A percentile compares a stretch with the other conserved stretches of the same genome.
These are phyloP conservation scores for Phialemoniopsis sp. DNA, from an alignment of 2,329 filamentous ascomycete species.

Conservation along the genomic window DNA sequence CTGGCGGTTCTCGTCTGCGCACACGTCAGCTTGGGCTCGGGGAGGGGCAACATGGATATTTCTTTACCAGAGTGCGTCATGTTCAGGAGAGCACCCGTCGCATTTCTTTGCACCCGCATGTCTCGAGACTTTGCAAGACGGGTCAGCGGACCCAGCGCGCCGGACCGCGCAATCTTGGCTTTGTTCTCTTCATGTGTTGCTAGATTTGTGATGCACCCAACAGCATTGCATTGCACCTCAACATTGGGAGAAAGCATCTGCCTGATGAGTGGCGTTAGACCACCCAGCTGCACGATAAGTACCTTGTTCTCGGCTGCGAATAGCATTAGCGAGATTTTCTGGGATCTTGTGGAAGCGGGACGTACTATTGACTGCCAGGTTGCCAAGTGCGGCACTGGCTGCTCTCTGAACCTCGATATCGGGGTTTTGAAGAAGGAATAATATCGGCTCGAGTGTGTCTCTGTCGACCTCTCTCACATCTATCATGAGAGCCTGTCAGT, in stretches of 20 bases:
- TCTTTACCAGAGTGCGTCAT: constrained; percentile 93
- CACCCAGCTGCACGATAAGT: constrained; percentile 87
- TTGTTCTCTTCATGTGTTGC: constrained; percentile 99
- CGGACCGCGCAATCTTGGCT: constrained; percentile 94
- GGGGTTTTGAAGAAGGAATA: constrained; percentile 89
- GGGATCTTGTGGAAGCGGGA: constrained; percentile 5
- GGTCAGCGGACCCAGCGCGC: constrained; percentile 86
- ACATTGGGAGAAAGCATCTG: constrained; percentile 99
- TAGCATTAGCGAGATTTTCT: constrained; percentile 32
- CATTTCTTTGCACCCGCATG: constrained; percentile 97
- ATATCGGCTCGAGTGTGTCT: constrained; percentile 91
- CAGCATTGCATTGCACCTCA: constrained; percentile 98
- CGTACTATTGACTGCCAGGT: constrained; percentile 94
- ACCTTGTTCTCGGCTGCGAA: constrained; percentile 93
- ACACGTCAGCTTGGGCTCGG: constrained; percentile 4
- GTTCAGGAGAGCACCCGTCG: constrained; percentile 91
- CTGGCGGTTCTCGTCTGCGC: constrained; percentile 88
- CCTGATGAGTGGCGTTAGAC: constrained; percentile 84
- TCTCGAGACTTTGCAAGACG: constrained; percentile 94
- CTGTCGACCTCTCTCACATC: constrained; percentile 96
- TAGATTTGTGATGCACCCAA: constrained; percentile 97
- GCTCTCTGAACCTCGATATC: constrained; percentile 97
- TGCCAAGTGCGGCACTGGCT: constrained; percentile 91
- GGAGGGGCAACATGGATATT: too few relatives aligned
- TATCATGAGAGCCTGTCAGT: constrained; percentile 28